Conservation (phyloP, 768 basidiomycete species). For the Xanthoconium purpureum region DNA sequence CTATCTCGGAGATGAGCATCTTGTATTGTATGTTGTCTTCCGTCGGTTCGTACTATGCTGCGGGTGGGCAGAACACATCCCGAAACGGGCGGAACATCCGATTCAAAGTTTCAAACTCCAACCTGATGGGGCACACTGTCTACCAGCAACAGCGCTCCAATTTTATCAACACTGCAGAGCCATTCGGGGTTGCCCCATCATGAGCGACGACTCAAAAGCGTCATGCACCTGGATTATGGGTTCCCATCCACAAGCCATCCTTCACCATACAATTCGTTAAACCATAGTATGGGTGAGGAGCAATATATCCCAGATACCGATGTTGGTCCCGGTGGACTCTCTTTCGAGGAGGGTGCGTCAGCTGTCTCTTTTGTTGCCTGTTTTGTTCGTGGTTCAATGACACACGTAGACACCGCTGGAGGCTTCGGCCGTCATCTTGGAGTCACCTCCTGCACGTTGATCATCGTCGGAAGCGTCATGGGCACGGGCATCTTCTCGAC, state of each 20-base stretch:
- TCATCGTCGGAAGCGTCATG: constrained; percentile 55
- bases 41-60: no score
- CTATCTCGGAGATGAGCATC: no score
- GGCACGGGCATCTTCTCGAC: constrained; percentile 63
- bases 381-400: not conserved
- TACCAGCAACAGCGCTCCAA: no score
- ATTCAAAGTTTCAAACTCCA: no score
- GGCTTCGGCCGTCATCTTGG: constrained; percentile 58
- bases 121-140: no score
- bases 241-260: not conserved
- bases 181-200: not conserved
- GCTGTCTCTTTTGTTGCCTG: not conserved
- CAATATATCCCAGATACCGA: constrained; percentile 2
- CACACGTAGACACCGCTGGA: constrained; percentile 41
- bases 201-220: not conserved
- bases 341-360: constrained; percentile 45
- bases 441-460: constrained; percentile 50
- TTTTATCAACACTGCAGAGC: not conserved
- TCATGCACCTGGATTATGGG: no score
- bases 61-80: no score
- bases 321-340: constrained; percentile 41
- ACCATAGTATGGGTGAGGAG: not conserved
- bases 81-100: no score
- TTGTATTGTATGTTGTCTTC: no score
- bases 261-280: not conserved